phyloP scores from a whole-genome alignment of 1,284 basidiomycete genomes.

The Cryptococcus sp. region DNA sequence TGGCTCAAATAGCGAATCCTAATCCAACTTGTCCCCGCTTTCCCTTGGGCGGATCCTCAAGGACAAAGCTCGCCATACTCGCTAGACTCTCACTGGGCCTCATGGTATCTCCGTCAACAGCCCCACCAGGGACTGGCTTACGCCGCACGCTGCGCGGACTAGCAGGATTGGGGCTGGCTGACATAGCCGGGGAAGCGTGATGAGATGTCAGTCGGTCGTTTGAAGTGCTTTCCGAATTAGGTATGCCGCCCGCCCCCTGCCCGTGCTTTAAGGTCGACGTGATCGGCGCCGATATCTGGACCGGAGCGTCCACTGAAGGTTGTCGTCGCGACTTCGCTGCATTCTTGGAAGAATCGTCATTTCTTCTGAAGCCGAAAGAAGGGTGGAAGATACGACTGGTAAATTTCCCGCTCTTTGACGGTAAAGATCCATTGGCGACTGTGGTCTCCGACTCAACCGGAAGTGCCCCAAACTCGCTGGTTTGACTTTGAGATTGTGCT shows the following conservation, averaged over 20 bases:
- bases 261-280: not conserved
- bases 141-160: constrained; percentile 24
- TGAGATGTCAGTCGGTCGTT: not conserved
- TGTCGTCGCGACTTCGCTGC: constrained; percentile 1
- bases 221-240: not conserved
- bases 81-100: not conserved
- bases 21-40: too few relatives aligned
- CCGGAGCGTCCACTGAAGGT: constrained; percentile 14
- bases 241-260: not conserved
- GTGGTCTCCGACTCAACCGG: not conserved
- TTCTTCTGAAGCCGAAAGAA: constrained; percentile 14
- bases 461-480: constrained; percentile 14
- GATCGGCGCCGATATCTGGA: constrained; percentile 5
- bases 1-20: too few relatives aligned
- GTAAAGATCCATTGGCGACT: not conserved
- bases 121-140: constrained; percentile 33
- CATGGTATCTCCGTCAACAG: not conserved
- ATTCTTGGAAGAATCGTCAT: constrained; percentile 3
- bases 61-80: constrained; percentile 1
- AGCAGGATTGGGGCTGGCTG: not conserved
- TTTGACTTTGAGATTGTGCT: not conserved
- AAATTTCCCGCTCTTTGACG: constrained; percentile 9
- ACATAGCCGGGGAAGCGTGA: not conserved
- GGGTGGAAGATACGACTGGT: constrained; percentile 10
- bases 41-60: not conserved